Conservation (phyloP, 2,329 filamentous ascomycete genomes). For the Hypoxylon sp. region DNA sequence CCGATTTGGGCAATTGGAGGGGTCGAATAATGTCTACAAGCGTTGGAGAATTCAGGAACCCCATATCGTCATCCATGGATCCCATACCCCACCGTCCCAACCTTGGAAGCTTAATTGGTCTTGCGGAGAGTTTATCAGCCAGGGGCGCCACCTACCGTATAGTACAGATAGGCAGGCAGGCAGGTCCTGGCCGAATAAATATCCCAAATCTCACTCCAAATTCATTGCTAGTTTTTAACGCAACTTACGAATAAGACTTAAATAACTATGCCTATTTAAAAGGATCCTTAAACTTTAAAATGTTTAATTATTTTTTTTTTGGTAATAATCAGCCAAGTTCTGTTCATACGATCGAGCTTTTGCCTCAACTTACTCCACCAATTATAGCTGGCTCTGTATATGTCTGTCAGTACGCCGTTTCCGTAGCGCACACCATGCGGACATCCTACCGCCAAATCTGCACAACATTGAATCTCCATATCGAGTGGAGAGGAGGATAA, state of each 20-base stretch:
- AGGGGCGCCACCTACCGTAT: not conserved
- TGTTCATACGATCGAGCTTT: no score
- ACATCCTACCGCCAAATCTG: no score
- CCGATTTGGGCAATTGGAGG: constrained; percentile 6
- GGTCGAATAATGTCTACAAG: not conserved
- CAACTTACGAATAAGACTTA: no score
- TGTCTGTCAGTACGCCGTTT: not conserved
- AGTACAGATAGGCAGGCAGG: no score
- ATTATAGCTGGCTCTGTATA: no score
- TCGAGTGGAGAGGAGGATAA: not conserved
- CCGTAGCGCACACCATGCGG: not conserved
- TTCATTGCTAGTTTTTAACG: no score
- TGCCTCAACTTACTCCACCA: not conserved
- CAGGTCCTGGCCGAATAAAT: no score
- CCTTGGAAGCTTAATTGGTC: not conserved
- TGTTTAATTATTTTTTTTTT: no score
- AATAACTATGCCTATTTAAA: no score
- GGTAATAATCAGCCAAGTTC: no score
- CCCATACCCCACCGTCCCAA: not conserved
- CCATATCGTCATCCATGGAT: not conserved
- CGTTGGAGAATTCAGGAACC: not conserved
- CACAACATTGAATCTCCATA: not conserved
- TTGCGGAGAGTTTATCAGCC: not conserved
- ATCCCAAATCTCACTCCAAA: no score
- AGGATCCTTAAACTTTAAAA: no score